Evolutionary conservation across 2,329 filamentous ascomycete genomes (phyloP), one percentile per base, ranked within the genome.

Genomic region (Corniculantispora saksenae): DNA sequence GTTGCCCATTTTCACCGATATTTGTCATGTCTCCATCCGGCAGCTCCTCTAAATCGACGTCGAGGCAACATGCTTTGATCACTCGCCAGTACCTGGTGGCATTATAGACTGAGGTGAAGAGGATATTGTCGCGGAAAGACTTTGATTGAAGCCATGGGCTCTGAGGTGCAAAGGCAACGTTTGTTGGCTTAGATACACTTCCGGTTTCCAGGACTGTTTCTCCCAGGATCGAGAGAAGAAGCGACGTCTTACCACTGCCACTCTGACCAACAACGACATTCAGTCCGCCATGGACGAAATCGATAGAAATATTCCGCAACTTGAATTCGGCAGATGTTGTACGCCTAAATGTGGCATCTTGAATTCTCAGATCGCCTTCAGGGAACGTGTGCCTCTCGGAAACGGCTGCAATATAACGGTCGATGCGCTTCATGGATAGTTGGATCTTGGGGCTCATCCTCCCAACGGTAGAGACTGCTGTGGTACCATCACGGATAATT

Each of bases 141-240:
- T 79, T 79, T 53, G 81, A 82, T 67, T 83, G 81, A 8, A 84
- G 71, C 82, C 82, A 84, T 0, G 82, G 74, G 19, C 78, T 80
- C 64, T 84, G 82, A 3, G 81, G 81, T 4, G 81, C 81, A 70
- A 82, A 84, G 0, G 80, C 81, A 38, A 83, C 74, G 54, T 82
- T 80, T 40, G 72, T 72, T 3, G 80, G 79, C 13, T 79, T 74
- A 9, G 77, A 78, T 19, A 82, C 75, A 3, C 70, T 67, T 13
- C 81, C 82, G 3, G 63, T 61, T 58, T 80, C 76, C 40, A 79
- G 70, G 25, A 80, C 70, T 12, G 81, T 80, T 70, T 84, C 82
- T 4, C 82, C 81, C 3, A 83, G 73, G 19, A 84, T 78, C 3
- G 80, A 77, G 59, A 80, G 71, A 15, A 84, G 74, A 3, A 84